These are phyloP conservation scores for Firmiana major DNA, from an alignment of 345 rosid species.

Conservation along the genomic window DNA sequence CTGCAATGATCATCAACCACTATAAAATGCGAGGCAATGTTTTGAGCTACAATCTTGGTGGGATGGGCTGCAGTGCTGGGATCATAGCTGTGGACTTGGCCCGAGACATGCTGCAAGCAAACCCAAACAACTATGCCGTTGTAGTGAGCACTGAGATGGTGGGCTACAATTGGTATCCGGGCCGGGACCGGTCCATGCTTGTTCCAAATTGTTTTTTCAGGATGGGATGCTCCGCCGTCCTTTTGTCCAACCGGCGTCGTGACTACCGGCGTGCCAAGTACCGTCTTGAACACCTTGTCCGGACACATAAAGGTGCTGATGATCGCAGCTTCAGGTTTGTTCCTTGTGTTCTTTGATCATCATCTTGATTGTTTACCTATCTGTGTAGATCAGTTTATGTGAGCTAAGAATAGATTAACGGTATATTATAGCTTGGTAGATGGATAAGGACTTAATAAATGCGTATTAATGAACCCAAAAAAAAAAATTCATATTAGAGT, in stretches of 20 bases:
- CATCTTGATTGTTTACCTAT: not conserved
- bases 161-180: slow-evolving; percentile 86
- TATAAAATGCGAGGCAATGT: slow-evolving; percentile 95
- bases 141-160: slow-evolving; percentile 96
- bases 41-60: slow-evolving; percentile 87
- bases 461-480: too few relatives aligned
- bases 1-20: slow-evolving; percentile 91
- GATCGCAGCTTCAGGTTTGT: slow-evolving; percentile 91
- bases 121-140: slow-evolving; percentile 70
- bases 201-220: slow-evolving; percentile 84
- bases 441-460: not conserved
- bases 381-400: not conserved
- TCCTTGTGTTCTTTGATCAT: not conserved
- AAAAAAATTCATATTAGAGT: too few relatives aligned
- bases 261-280: slow-evolving; percentile 76
- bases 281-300: slow-evolving; percentile 80
- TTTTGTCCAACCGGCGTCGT: slow-evolving; percentile 75
- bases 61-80: slow-evolving; percentile 97
- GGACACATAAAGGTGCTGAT: slow-evolving; percentile 92
- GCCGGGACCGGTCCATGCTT: slow-evolving; percentile 73
- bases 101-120: slow-evolving; percentile 89
- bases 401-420: too few relatives aligned
- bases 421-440: not conserved
- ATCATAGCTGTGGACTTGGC: slow-evolving; percentile 80
- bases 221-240: slow-evolving; percentile 87